Evolutionary conservation across 495 filamentous ascomycete genomes (phyloP), one percentile per base, ranked within the genome.

Genomic region (Talaromyces proteolyticus): DNA sequence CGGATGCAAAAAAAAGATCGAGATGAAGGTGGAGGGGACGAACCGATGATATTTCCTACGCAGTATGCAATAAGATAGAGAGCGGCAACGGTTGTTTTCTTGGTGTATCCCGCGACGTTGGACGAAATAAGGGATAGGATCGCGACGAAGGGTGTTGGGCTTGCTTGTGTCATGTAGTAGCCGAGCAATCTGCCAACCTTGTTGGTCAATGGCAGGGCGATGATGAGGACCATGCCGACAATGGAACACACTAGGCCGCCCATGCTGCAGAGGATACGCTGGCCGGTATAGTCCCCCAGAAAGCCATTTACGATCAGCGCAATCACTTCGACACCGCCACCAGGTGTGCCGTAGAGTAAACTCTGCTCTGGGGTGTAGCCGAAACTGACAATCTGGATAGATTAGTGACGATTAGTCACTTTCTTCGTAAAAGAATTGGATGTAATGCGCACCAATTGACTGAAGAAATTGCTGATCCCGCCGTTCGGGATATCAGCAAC

Each of bases 381-480:
- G 51, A 76, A 76, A 34, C 54, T 60, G 2, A 52, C 64, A 37
- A 74, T 71, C 67, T 70, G 51, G 1, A 16, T 2, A n/a, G 40
- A 18, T 50, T 10, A 50, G 40, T 7, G 23, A 45, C 23, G 19
- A 39, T 25, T 47, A 14, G n/a, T n/a, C n/a, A 23, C 6, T 20
- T 7, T 6, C n/a, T 16, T 2, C 25, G 44, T 16, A 73, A 79
- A 16, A 75, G 74, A 54, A 80, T 80, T 5, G 67, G 23, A 53
- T 82, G 81, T 18, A 82, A 73, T 24, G 19, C 34, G 16, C 44
- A 73, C 69, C 61, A 73, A 29, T 61, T 86, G 83, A 44, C 72
- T 82, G 66, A 88, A 88, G 63, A 88, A 90, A 52, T 87, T 89
- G 23, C 68, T 77, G 42, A 90, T 74, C 11, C 84, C 86, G 18